Evolutionary conservation across 1,139 yeast species (phyloP), one percentile per base, ranked within the genome.

Genomic region (Nakaseomyces sp.): DNA sequence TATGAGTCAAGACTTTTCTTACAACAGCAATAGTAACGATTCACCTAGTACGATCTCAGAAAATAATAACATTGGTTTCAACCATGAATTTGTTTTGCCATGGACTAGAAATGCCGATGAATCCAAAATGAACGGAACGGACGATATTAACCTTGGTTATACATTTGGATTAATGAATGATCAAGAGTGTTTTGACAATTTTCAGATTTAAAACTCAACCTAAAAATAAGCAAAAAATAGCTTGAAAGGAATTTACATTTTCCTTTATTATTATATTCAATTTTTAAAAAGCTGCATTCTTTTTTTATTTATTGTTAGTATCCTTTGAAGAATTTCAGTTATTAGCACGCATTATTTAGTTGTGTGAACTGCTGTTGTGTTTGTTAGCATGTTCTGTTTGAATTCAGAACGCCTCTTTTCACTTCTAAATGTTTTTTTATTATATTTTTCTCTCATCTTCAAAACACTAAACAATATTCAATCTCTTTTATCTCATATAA

Each of bases 111-210:
- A 32, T n/a, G 24, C 12, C 18, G 24, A 32, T 10, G 36, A 32
- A 18, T 2, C 24, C 22, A 32, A 32, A 5, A 10, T 32, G 7
- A 32, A 10, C 6, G 36, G 24, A 18, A 12, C 18, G 5, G 36
- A 32, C 6, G 36, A 32, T 18, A 12, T 32, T 10, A 6, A 22
- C 7, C 24, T 32, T 17, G 36, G 24, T 4, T 32, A 32, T 18
- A 17, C 12, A 5, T 32, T 32, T 32, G 36, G 36, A 32, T 19
- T 32, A 18, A 17, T 18, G 36, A 24, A 32, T 32, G 36, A 32
- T 6, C 24, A 32, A 6, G 36, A 32, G 18, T 18, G 36, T 32
- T 32, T 32, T 18, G 24, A 19, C 4, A 18, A 12, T 17, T 32
- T 32, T 12, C 36, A 17, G 12, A 32, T 32, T 5, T 32, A 32